These are phyloP conservation scores for bread wheat (Triticum aestivum) DNA, from an alignment of 176 grass and related monocot genomes.

Conservation along the genomic window DNA sequence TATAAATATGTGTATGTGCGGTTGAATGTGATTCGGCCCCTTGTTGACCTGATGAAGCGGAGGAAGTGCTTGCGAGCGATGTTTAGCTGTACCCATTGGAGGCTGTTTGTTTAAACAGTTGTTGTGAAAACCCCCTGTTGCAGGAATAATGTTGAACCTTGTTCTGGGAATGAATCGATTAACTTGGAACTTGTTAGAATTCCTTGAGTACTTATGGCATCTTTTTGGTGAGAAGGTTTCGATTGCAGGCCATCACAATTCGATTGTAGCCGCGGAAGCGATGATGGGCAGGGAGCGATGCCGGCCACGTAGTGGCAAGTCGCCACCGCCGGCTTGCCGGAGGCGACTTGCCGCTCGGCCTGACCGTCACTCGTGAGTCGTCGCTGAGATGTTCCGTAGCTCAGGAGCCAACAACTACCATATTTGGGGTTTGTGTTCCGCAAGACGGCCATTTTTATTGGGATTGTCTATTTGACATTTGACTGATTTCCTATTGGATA, in stretches of 20 bases:
- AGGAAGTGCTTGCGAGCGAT: not conserved
- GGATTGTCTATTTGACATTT: too few relatives aligned
- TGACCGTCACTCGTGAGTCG: too few relatives aligned
- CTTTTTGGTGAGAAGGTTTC: too few relatives aligned
- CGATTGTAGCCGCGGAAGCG: conserved; percentile 22
- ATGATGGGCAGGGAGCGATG: conserved; percentile 38
- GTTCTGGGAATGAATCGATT: not conserved
- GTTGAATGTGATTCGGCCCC: conserved; percentile 4
- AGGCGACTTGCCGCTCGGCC: conserved; percentile 1
- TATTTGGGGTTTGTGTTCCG: too few relatives aligned
- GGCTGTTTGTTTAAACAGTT: not conserved
- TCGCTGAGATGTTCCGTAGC: too few relatives aligned
- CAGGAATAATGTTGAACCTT: conserved; percentile 14
- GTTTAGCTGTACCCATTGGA: not conserved
- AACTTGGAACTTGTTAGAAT: not conserved
- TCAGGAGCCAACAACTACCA: too few relatives aligned
- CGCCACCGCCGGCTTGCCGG: conserved; percentile 16
- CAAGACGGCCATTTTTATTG: too few relatives aligned
- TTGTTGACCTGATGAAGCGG: not conserved
- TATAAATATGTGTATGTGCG: not conserved
- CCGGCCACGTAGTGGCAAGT: conserved; percentile 54
- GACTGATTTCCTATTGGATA: too few relatives aligned
- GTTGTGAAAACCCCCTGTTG: not conserved
- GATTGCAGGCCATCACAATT: not conserved
- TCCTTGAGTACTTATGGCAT: not conserved